These are phyloP conservation scores for Phytopythium litorale DNA, from an alignment of 352 stramenopile species.

Conservation along the genomic window DNA sequence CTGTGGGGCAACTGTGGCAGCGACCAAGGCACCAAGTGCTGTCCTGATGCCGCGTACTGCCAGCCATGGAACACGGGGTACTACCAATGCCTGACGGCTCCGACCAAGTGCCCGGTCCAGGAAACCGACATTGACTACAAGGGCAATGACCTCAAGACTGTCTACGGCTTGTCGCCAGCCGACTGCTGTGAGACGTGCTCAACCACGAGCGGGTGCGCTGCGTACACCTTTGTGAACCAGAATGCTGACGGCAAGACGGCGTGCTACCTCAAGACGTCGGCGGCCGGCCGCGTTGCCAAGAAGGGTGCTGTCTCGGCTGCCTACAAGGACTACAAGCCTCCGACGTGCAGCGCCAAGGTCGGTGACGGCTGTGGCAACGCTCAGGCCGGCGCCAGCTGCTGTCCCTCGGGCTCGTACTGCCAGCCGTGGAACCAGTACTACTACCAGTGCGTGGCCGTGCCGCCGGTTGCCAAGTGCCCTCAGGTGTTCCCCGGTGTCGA, in stretches of 20 bases:
- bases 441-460: slow-evolving; percentile 47
- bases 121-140: slow-evolving; percentile 51
- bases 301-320: background rate
- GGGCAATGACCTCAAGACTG: slow-evolving; percentile 40
- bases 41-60: slow-evolving; percentile 47
- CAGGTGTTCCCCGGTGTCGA: slow-evolving; percentile 35
- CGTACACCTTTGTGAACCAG: slow-evolving; percentile 59
- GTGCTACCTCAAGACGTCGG: slow-evolving; percentile 47
- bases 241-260: slow-evolving; percentile 41
- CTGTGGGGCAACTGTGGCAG: slow-evolving; percentile 18
- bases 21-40: slow-evolving; percentile 20
- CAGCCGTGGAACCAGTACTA: slow-evolving; percentile 44
- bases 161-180: slow-evolving; percentile 33
- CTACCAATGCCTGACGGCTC: slow-evolving; percentile 49
- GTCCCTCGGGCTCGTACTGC: slow-evolving; percentile 36
- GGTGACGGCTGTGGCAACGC: slow-evolving; percentile 31
- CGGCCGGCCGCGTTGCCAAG: background rate
- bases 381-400: slow-evolving; percentile 28
- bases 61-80: slow-evolving; percentile 59
- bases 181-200: slow-evolving; percentile 39
- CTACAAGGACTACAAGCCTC: slow-evolving; percentile 10
- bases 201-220: slow-evolving; percentile 32
- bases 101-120: slow-evolving; percentile 34
- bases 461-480: slow-evolving; percentile 30
- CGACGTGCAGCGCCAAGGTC: slow-evolving; percentile 22